Evolutionary conservation across 352 stramenopile species (phyloP).

Genomic region (Phytopythium mirpurense): DNA sequence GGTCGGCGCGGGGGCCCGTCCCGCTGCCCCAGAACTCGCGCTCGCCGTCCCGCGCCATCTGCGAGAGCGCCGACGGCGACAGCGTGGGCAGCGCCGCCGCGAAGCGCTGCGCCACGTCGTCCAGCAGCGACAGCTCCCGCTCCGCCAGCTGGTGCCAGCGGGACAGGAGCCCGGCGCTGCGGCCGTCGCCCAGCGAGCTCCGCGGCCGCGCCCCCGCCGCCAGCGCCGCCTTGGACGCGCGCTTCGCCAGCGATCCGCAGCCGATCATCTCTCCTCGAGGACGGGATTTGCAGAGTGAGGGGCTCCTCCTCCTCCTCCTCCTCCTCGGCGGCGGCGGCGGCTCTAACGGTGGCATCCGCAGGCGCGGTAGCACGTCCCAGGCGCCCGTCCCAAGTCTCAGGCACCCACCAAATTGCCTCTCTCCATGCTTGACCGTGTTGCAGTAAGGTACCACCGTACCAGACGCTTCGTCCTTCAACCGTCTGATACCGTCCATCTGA

Average conservation of each 20-base stretch:
- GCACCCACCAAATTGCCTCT: too few species aligned
- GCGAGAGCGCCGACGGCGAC: constrained; percentile 1
- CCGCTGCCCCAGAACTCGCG: constrained; percentile 1
- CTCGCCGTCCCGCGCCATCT: constrained; percentile 3
- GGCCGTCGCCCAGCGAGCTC: not conserved
- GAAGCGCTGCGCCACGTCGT: not conserved
- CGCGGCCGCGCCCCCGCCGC: not conserved
- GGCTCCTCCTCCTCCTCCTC: too few species aligned
- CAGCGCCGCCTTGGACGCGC: not conserved
- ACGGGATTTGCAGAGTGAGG: not conserved
- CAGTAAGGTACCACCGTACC: too few species aligned
- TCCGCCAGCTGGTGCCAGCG: constrained; percentile 1
- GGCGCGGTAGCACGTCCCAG: too few species aligned
- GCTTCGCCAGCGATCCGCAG: not conserved
- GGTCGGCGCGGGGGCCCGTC: not conserved
- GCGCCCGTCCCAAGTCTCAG: too few species aligned
- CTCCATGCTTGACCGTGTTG: too few species aligned
- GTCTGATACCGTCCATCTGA: too few species aligned
- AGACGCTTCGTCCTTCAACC: too few species aligned
- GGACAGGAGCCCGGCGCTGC: not conserved
- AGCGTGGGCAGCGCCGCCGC: not conserved
- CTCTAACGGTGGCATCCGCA: too few species aligned
- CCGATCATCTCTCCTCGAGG: not conserved
- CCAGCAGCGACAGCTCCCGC: constrained; percentile 4
- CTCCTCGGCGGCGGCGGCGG: too few species aligned